Conservation (phyloP, 2,329 filamentous ascomycete species). For the Pseudocercospora fijiensis region DNA sequence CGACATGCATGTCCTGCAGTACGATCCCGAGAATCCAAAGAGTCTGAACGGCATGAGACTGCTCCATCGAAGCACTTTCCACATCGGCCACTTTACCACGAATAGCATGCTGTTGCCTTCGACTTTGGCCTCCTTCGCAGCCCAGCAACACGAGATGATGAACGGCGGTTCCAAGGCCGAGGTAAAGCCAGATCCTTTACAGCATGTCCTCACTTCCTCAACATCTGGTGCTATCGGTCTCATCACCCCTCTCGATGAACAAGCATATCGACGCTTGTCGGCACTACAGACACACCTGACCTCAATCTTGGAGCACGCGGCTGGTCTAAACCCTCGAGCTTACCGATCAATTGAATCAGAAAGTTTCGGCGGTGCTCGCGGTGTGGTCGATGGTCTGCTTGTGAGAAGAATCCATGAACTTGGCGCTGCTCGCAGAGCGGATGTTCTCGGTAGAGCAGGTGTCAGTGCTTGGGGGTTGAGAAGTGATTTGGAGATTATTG, state of each 20-base stretch:
- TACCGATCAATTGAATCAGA: constrained; percentile 59
- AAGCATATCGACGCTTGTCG: constrained; percentile 77
- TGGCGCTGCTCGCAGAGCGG: constrained; percentile 66
- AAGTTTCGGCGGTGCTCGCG: constrained; percentile 54
- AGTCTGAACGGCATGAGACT: constrained; percentile 85
- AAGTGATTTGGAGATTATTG: constrained; percentile 65
- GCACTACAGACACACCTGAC: constrained; percentile 78
- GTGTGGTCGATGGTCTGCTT: constrained; percentile 75
- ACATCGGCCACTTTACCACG: constrained; percentile 75
- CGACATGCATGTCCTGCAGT: constrained; percentile 85
- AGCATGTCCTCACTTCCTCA: constrained; percentile 68
- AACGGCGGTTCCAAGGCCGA: constrained; percentile 34
- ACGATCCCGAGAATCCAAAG: constrained; percentile 93
- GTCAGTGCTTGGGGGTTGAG: constrained; percentile 65
- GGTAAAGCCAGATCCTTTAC: constrained; percentile 27
- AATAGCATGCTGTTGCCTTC: constrained; percentile 74
- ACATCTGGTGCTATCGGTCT: constrained; percentile 74
- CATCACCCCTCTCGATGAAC: constrained; percentile 74
- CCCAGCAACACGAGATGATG: constrained; percentile 31
- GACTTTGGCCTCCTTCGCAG: constrained; percentile 50
- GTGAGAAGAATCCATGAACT: constrained; percentile 74
- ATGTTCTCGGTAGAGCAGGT: constrained; percentile 74
- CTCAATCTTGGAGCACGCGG: constrained; percentile 71
- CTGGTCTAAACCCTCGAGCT: constrained; percentile 78
- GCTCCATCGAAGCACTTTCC: constrained; percentile 83